phyloP scores from a whole-genome alignment of 306 rosid genomes.

The Prinsepia uniflora region DNA sequence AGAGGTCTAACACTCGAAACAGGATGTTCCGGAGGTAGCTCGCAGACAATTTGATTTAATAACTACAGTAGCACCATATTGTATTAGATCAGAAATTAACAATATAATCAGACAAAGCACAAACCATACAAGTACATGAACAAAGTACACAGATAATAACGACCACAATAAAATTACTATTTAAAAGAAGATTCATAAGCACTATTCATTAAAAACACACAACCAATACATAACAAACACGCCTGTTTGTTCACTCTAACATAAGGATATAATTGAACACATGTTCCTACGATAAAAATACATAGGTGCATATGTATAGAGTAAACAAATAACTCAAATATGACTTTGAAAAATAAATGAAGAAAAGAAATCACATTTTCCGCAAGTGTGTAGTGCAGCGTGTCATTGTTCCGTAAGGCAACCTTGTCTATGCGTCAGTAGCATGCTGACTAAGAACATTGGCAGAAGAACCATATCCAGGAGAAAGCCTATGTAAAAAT shows the following conservation, averaged over 20 bases:
- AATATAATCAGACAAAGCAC: background rate
- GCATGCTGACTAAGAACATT: background rate
- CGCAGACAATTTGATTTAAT: constrained; percentile 46
- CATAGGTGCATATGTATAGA: background rate
- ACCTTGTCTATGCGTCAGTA: background rate
- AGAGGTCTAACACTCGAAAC: constrained; percentile 44
- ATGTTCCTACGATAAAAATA: background rate
- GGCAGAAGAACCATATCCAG: background rate
- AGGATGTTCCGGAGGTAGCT: constrained; percentile 54
- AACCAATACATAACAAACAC: background rate
- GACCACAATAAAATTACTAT: background rate
- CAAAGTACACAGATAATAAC: background rate
- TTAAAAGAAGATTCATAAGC: background rate
- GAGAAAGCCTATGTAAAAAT: background rate
- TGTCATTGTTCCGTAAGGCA: background rate
- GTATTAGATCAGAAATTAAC: background rate
- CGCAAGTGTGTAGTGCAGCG: background rate
- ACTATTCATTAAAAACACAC: background rate
- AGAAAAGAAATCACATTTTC: background rate
- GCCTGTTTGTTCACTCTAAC: background rate
- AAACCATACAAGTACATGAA: background rate
- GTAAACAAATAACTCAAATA: background rate
- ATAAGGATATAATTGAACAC: background rate
- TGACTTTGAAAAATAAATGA: background rate
- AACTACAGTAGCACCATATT: constrained; percentile 31